Evolutionary conservation across 768 basidiomycete genomes (phyloP), one percentile per base, ranked within the genome.

Genomic region (Asterophora parasitica): DNA sequence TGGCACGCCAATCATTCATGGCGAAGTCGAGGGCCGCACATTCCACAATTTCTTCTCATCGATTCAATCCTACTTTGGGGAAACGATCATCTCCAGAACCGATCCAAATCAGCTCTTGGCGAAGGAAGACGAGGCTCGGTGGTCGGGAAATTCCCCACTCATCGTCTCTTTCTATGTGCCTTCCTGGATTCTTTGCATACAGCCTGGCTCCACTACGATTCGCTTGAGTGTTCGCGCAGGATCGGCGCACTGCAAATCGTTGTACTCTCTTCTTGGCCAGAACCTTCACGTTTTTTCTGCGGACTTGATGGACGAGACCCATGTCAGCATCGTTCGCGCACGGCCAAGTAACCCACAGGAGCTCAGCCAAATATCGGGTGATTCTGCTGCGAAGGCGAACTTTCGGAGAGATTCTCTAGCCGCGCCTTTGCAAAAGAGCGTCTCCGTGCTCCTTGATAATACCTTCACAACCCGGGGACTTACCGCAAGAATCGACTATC

Each of bases 131-230:
- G n/a, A 43, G 6, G 19, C 39, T 10, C 64, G 66, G n/a, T 65
- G 65, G 62, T 42, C 55, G 1, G 72, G 73, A 11, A 51, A 44
- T 2, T 70, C 71, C 11, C 47, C 65, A 0, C 49, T 73, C 36
- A 59, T 74, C 9, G 61, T 65, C 7, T 66, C 66, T 1, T 72
- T 75, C 38, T 62, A 61, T 30, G 55, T 66, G 17, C 61, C 71
- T 2, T 49, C 61, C 0, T 65, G 62, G 61, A 52, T 66, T 17
- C 57, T 75, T 20, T 47, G 53, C 15, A 33, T 72, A 19, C 59
- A 62, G 7, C 55, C 30, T 37, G 65, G 60, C 1, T 26, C 38
- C 2, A 32, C 37, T 1, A 38, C 50, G 3, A 7, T 4, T 7
- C 28, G 10, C 28, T 30, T 30, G 6, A 30, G 28, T 10, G 28